Percentiles rank a stretch among this genome's conserved stretches.
Conservation (phyloP, 2,329 filamentous ascomycete species). For the Torrubiella hemipterigena region DNA sequence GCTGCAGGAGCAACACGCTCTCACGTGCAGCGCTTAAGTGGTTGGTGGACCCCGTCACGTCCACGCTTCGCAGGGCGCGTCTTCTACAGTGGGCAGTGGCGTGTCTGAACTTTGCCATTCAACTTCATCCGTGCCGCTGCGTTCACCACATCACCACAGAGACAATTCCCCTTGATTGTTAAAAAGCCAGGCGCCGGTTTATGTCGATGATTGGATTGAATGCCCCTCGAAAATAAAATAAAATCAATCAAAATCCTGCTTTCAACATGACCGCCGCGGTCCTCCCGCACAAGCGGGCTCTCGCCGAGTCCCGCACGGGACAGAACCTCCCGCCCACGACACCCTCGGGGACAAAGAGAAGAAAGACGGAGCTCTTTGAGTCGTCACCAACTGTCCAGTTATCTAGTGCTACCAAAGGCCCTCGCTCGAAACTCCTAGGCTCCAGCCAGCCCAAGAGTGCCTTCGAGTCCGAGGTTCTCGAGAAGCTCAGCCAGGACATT, state of each 20-base stretch:
- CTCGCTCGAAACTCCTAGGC: constrained; percentile 44
- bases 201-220: neutral
- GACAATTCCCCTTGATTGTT: no score
- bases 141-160: no score
- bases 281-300: constrained; percentile 60
- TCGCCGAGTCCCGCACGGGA: constrained; percentile 55
- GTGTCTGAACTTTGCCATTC: neutral
- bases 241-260: neutral
- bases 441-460: constrained; percentile 78
- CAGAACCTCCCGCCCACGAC: constrained; percentile 48
- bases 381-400: constrained; percentile 45
- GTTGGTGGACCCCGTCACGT: constrained; percentile 5
- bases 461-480: constrained; percentile 87
- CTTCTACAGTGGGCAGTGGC: constrained; percentile 2
- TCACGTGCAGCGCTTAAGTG: constrained; percentile 4
- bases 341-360: constrained; percentile 58
- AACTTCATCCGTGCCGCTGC: no score
- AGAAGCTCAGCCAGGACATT: constrained; percentile 93
- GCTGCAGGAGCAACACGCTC: no score
- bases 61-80: constrained; percentile 6
- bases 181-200: no score
- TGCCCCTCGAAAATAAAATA: neutral
- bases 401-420: constrained; percentile 50
- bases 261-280: constrained; percentile 33
- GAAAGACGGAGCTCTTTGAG: constrained; percentile 58